A percentile compares a stretch with the other conserved stretches of the same genome.
phyloP scores from a whole-genome alignment of 2,329 filamentous ascomycete species.

The Furcasterigmium furcatum region DNA sequence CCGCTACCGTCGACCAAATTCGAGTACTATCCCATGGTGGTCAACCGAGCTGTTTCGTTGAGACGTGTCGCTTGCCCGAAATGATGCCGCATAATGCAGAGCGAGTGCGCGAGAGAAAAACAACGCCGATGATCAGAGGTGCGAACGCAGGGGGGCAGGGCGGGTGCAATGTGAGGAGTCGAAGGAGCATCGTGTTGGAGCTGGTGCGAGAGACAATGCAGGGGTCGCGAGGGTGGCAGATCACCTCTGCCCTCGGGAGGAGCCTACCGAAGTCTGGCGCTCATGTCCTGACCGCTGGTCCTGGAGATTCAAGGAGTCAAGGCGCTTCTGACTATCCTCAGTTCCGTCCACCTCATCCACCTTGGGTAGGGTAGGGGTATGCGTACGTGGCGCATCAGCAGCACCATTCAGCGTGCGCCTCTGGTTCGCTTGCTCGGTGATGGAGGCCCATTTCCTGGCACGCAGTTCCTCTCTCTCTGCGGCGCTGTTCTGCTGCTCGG shows the following conservation, averaged over 20 bases:
- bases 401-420: slow-evolving; percentile 46
- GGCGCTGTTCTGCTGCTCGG: slow-evolving; percentile 90
- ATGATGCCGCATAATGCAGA: too few species aligned
- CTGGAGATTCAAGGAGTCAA: slow-evolving; percentile 87
- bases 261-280: slow-evolving; percentile 57
- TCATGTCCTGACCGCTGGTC: slow-evolving; percentile 61
- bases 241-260: slow-evolving; percentile 48
- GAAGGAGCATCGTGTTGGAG: background rate
- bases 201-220: background rate
- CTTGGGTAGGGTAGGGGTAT: slow-evolving; percentile 40
- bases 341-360: slow-evolving; percentile 78
- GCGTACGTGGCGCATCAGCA: slow-evolving; percentile 23
- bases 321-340: slow-evolving; percentile 80
- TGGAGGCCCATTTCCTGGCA: slow-evolving; percentile 84
- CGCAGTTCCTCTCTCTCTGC: slow-evolving; percentile 78
- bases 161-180: too few species aligned
- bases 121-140: too few species aligned
- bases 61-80: too few species aligned
- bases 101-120: too few species aligned
- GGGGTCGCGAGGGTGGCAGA: slow-evolving; percentile 5
- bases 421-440: slow-evolving; percentile 76
- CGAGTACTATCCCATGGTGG: background rate
- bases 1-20: too few species aligned
- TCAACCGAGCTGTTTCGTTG: background rate
- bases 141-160: too few species aligned